These are phyloP conservation scores for Plasmodium malariae DNA, from an alignment of 169 alveolate genomes.

Conservation along the genomic window DNA sequence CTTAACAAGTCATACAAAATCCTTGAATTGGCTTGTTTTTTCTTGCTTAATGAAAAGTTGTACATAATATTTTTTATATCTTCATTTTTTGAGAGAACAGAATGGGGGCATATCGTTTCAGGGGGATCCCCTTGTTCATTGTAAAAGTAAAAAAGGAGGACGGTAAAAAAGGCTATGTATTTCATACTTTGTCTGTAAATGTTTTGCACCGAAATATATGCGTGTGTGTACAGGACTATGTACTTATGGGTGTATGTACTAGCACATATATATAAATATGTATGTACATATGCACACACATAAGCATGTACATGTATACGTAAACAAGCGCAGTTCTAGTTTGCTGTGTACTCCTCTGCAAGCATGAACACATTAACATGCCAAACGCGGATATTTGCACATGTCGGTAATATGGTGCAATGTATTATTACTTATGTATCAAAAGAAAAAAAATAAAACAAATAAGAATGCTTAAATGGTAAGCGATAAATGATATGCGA, in stretches of 20 bases:
- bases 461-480: too few relatives aligned
- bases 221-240: background rate
- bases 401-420: too few relatives aligned
- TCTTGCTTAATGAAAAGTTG: background rate
- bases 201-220: background rate
- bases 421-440: too few relatives aligned
- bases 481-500: too few relatives aligned
- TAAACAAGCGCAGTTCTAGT: too few relatives aligned
- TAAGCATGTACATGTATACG: background rate
- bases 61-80: background rate
- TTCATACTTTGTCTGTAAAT: constrained; percentile 8
- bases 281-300: background rate
- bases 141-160: background rate
- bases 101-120: background rate
- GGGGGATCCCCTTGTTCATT: background rate
- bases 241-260: background rate
- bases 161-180: background rate
- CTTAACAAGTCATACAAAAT: constrained; percentile 11
- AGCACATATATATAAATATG: background rate
- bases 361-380: too few relatives aligned
- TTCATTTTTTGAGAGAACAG: background rate
- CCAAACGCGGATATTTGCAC: too few relatives aligned
- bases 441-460: too few relatives aligned
- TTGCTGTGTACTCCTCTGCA: background rate
- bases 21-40: background rate